A percentile compares a stretch with the other conserved stretches of the same genome.
These are phyloP conservation scores for Lignosus rhinocerotis DNA, from an alignment of 1,284 basidiomycete genomes.

Conservation along the genomic window DNA sequence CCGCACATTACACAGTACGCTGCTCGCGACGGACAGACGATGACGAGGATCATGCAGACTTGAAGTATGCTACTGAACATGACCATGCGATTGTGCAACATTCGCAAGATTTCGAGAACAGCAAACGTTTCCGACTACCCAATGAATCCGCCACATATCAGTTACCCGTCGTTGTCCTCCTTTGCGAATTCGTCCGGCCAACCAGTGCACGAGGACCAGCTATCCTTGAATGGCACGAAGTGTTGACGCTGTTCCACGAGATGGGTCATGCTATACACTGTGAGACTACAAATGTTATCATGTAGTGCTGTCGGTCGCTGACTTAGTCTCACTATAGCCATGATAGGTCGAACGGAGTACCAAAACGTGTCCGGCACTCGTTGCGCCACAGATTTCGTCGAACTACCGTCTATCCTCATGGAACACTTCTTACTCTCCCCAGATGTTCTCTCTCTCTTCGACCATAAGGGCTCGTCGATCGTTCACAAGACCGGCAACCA, in stretches of 20 bases:
- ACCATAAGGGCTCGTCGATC: conserved; percentile 44
- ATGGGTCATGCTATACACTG: conserved; percentile 99
- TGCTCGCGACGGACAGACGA: conserved; percentile 92
- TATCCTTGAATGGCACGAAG: conserved; percentile 89
- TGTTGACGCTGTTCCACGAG: conserved; percentile 95
- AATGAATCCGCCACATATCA: no score
- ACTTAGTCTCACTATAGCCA: conserved; percentile 55
- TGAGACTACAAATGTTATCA: no score
- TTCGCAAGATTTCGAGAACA: conserved; percentile 61
- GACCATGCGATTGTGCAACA: conserved; percentile 38
- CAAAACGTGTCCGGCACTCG: conserved; percentile 98
- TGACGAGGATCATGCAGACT: conserved; percentile 79
- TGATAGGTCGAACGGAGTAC: conserved; percentile 97
- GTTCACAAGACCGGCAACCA: conserved; percentile 52
- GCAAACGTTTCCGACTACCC: conserved; percentile 56
- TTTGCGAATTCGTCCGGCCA: conserved; percentile 86
- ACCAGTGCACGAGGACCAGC: conserved; percentile 65
- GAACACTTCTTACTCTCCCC: conserved; percentile 93
- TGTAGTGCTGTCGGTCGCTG: no score
- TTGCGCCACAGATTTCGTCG: conserved; percentile 98
- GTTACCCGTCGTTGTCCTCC: conserved; percentile 88
- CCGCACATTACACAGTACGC: conserved; percentile 96
- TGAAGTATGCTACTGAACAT: conserved; percentile 40
- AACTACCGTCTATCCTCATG: conserved; percentile 98
- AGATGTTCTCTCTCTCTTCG: conserved; percentile 55